phyloP scores from a whole-genome alignment of 2,329 filamentous ascomycete genomes.

The Pestalotiopsis sp. region DNA sequence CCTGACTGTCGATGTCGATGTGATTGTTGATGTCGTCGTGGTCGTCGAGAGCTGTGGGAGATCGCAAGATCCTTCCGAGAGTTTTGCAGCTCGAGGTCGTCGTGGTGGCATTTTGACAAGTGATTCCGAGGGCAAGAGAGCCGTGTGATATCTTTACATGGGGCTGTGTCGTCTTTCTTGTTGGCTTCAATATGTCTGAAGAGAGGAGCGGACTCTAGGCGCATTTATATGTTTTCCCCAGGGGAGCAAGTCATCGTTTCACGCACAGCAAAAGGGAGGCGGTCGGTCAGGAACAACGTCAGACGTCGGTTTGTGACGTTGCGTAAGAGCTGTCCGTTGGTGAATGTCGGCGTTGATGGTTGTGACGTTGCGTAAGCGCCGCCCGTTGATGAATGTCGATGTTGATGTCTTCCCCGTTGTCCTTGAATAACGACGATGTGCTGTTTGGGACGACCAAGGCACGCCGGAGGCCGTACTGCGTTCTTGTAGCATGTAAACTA shows the following conservation, averaged over 20 bases:
- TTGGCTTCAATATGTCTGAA: neutral
- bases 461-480: neutral
- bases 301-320: neutral
- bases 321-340: neutral
- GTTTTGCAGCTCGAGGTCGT: neutral
- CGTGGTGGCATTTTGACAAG: neutral
- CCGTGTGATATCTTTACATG: neutral
- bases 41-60: neutral
- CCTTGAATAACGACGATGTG: neutral
- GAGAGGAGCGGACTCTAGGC: neutral
- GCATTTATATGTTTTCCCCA: neutral
- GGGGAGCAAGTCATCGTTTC: neutral
- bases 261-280: neutral
- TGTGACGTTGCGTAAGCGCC: neutral
- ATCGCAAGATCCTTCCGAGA: neutral
- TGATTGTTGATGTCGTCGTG: neutral
- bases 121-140: neutral
- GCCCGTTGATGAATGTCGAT: neutral
- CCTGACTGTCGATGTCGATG: no score
- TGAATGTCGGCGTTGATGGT: neutral
- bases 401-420: neutral
- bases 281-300: neutral
- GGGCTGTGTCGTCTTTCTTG: neutral
- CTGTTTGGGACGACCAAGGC: neutral
- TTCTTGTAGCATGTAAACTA: no score